Percentiles rank a stretch among this genome's conserved stretches.
Conservation (phyloP, 805 yeast genomes). For the Lachancea quebecensis region DNA sequence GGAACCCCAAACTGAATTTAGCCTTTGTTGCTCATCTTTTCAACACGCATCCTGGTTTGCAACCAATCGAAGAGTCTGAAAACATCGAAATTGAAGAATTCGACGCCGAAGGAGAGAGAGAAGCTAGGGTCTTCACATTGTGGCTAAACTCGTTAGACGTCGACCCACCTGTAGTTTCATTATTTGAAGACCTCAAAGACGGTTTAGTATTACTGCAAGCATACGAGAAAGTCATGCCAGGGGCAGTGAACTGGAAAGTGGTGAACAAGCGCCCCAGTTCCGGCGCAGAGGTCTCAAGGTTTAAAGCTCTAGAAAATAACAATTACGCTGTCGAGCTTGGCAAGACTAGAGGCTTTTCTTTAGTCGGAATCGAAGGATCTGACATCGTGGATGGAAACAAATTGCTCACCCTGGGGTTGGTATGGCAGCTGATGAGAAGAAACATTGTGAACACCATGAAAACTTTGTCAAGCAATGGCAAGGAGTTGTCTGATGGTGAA, state of each 20-base stretch:
- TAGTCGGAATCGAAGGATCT: constrained; percentile 97
- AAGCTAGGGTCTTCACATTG: constrained; percentile 94
- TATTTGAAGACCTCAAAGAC: constrained; percentile 92
- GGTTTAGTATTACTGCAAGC: constrained; percentile 88
- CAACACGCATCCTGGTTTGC: constrained; percentile 94
- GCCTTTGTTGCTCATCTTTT: constrained; percentile 97
- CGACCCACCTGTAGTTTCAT: constrained; percentile 83
- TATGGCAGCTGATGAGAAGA: constrained; percentile 98
- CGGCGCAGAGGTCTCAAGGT: constrained; percentile 74
- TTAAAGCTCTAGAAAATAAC: constrained; percentile 95
- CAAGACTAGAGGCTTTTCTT: constrained; percentile 82
- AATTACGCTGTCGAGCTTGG: constrained; percentile 97
- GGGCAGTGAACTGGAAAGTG: constrained; percentile 70
- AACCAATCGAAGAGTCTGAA: constrained; percentile 87
- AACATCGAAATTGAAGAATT: constrained; percentile 94
- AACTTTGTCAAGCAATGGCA: constrained; percentile 62
- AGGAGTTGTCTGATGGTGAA: constrained; percentile 74
- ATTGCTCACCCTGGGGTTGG: constrained; percentile 81
- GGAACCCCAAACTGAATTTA: constrained; percentile 92
- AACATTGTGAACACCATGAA: constrained; percentile 82
- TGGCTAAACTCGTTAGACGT: constrained; percentile 97
- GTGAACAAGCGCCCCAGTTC: constrained; percentile 77
- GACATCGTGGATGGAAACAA: constrained; percentile 93
- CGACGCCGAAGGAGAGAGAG: constrained; percentile 99
- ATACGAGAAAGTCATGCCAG: constrained; percentile 92